Conservation (phyloP, 257 asterid genomes). For the Nicotiana paniculata region DNA sequence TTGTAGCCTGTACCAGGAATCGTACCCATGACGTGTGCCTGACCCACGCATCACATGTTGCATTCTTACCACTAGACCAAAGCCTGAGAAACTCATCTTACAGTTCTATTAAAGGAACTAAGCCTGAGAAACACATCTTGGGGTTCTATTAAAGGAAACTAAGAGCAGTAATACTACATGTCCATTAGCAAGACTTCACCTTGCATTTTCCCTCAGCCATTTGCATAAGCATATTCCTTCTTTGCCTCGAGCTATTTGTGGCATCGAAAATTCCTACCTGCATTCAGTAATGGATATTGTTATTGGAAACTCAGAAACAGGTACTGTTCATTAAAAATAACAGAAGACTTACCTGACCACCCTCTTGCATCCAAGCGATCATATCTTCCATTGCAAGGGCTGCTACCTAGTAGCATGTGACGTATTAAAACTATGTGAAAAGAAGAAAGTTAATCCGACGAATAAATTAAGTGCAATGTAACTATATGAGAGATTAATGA, state of each 20-base stretch:
- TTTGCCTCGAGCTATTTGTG: slow-evolving; percentile 76
- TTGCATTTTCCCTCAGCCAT: slow-evolving; percentile 98
- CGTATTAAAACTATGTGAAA: slow-evolving; percentile 67
- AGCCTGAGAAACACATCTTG: not conserved
- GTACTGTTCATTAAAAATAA: slow-evolving; percentile 9
- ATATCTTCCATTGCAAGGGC: slow-evolving; percentile 99
- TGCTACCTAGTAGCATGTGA: slow-evolving; percentile 94
- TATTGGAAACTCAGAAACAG: slow-evolving; percentile 19
- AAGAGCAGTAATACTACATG: not conserved
- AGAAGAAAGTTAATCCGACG: slow-evolving; percentile 46
- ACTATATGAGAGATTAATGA: not conserved
- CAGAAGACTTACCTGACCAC: slow-evolving; percentile 74
- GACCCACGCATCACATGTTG: not conserved
- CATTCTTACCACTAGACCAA: not conserved
- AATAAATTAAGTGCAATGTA: slow-evolving; percentile 13
- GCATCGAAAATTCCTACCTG: slow-evolving; percentile 99
- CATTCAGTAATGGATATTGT: slow-evolving; percentile 21
- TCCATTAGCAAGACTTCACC: slow-evolving; percentile 37
- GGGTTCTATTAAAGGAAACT: not conserved
- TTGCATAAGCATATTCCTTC: slow-evolving; percentile 96
- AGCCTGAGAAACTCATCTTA: not conserved
- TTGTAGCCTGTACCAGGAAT: too few species aligned
- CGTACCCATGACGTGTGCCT: not conserved
- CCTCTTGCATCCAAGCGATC: slow-evolving; percentile 99
- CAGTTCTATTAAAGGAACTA: not conserved